A percentile compares a stretch with the other conserved stretches of the same genome.
These are phyloP conservation scores for Cladosporium colombiae DNA, from an alignment of 2,329 filamentous ascomycete genomes.

Conservation along the genomic window DNA sequence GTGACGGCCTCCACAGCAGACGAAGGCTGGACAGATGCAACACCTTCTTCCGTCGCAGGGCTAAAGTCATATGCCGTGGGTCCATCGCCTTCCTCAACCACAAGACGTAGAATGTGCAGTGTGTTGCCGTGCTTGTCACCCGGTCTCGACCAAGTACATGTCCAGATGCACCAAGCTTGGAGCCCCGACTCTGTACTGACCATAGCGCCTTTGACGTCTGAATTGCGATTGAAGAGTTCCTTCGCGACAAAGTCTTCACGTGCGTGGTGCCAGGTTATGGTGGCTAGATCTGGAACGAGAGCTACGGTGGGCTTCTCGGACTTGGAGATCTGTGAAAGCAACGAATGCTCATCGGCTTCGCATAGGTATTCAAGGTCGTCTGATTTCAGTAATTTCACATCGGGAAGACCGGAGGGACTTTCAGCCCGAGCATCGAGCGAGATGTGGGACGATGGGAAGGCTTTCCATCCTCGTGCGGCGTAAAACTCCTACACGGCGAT, in stretches of 20 bases:
- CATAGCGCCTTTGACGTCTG: constrained; percentile 70
- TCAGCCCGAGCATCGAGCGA: constrained; percentile 53
- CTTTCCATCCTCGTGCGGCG: constrained; percentile 72
- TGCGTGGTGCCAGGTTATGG: constrained; percentile 74
- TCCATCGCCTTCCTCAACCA: constrained; percentile 57
- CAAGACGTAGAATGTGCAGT: constrained; percentile 68
- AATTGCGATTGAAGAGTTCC: constrained; percentile 59
- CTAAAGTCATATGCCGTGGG: constrained; percentile 25
- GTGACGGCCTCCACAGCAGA: constrained; percentile 50
- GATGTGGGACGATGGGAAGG: constrained; percentile 72
- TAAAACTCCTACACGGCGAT: constrained; percentile 63
- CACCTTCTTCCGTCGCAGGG: constrained; percentile 28
- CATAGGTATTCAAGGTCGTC: constrained; percentile 64
- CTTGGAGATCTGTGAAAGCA: constrained; percentile 56
- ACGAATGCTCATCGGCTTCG: constrained; percentile 61
- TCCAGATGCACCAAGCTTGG: constrained; percentile 75
- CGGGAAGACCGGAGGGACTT: constrained; percentile 22
- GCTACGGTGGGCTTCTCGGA: constrained; percentile 55
- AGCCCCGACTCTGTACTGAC: constrained; percentile 53
- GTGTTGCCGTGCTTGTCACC: constrained; percentile 61
- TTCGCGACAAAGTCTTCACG: constrained; percentile 77
- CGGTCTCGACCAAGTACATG: constrained; percentile 62
- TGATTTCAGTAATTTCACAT: constrained; percentile 50
- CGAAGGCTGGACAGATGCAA: constrained; percentile 23
- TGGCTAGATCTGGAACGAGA: constrained; percentile 66